phyloP scores from a whole-genome alignment of 2,329 filamentous ascomycete genomes.

The Fusarium sterilihyphosum region DNA sequence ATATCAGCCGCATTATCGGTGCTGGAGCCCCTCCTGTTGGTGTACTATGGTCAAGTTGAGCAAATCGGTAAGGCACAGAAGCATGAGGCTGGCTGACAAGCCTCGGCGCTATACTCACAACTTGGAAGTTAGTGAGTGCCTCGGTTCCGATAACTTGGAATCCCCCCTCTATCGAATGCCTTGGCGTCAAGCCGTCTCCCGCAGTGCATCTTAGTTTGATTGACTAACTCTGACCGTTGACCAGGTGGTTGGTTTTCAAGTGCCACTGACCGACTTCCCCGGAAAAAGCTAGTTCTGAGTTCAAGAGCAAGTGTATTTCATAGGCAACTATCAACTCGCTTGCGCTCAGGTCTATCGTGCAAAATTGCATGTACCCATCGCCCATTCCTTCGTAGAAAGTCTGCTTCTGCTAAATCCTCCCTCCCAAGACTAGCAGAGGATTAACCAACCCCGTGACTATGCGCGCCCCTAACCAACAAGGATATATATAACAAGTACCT shows the following conservation, averaged over 20 bases:
- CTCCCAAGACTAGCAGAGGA: conserved; percentile 2
- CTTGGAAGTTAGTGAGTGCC: not conserved
- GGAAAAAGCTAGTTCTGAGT: conserved; percentile 2
- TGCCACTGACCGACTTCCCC: not conserved
- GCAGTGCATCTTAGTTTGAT: not conserved
- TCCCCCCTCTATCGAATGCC: not conserved
- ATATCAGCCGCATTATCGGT: conserved; percentile 15
- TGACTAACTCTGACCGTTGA: not conserved
- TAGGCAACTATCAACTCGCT: conserved; percentile 12
- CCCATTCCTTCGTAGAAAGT: conserved; percentile 14
- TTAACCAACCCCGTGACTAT: conserved; percentile 13
- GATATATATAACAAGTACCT: conserved; percentile 25
- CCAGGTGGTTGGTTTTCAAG: conserved; percentile 2
- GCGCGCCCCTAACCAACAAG: conserved; percentile 14
- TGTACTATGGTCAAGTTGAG: not conserved
- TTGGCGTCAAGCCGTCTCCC: conserved; percentile 13
- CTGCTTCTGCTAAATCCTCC: not conserved
- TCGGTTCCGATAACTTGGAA: conserved; percentile 22
- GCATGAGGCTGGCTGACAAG: conserved; percentile 32
- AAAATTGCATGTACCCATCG: conserved; percentile 11
- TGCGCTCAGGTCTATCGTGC: conserved; percentile 21
- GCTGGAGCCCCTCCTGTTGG: not conserved
- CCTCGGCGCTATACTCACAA: conserved; percentile 6
- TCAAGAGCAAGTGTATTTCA: conserved; percentile 22
- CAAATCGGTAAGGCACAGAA: conserved; percentile 14